Evolutionary conservation across 768 basidiomycete species (phyloP).

Genomic region (Chalciporus pseudorubinellus): DNA sequence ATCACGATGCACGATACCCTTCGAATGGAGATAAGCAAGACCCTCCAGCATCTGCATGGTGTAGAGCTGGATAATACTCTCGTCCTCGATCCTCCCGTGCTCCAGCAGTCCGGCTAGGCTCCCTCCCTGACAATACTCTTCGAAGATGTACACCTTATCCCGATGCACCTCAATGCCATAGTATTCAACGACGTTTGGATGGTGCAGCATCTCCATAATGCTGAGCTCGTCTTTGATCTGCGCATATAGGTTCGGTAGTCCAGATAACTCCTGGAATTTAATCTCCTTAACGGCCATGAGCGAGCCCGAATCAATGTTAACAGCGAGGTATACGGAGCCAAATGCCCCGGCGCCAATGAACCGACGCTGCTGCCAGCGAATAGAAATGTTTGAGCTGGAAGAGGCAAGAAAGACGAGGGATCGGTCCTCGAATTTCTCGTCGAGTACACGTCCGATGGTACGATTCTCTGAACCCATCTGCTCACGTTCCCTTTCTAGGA

Average conservation of each 20-base stretch:
- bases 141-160: conserved; percentile 98
- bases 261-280: conserved; percentile 91
- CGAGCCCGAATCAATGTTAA: conserved; percentile 92
- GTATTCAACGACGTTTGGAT: conserved; percentile 97
- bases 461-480: conserved; percentile 66
- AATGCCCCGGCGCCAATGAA: conserved; percentile 99
- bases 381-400: conserved; percentile 91
- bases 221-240: conserved; percentile 95
- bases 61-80: conserved; percentile 92
- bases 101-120: conserved; percentile 86
- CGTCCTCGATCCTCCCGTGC: conserved; percentile 94
- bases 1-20: conserved; percentile 92
- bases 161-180: conserved; percentile 99
- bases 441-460: conserved; percentile 86
- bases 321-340: conserved; percentile 98
- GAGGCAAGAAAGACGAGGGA: conserved; percentile 93
- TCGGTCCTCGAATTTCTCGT: conserved; percentile 91
- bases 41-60: conserved; percentile 97
- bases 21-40: conserved; percentile 87
- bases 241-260: conserved; percentile 81
- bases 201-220: conserved; percentile 97
- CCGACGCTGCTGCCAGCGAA: conserved; percentile 97
- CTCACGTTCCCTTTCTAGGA: conserved; percentile 65
- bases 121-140: conserved; percentile 97
- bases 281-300: conserved; percentile 99